Base-by-base conservation (phyloP, 176 grass and related monocot genomes). In the Lolium rigidum region DNA sequence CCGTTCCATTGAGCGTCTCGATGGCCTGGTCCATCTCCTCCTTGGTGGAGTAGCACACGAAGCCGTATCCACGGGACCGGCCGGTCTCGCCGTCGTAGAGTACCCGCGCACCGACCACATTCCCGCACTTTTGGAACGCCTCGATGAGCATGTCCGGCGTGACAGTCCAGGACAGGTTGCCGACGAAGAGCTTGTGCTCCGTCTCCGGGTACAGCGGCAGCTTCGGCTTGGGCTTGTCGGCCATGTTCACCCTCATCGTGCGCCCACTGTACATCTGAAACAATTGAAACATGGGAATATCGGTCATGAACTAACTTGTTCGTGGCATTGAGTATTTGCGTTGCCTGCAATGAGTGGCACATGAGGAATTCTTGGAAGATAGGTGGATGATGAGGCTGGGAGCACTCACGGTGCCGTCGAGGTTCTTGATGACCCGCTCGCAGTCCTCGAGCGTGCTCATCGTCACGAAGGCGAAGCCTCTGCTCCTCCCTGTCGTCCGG, bases 401-500 rank as follows among this genome's bases (percentile, higher is more conserved):
- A 58, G 58, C 50, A 24, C 93, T 87, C 83, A 98, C 97, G n/a
- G 63, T 92, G 85, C 91, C 93, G 47, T 94, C 92, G 11, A 98
- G 92, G 82, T 95, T 94, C 76, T 92, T 81, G 80, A 98, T 92
- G 17, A 98, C 87, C 22, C 58, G 26, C 75, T 98, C 90, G 11
- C 96, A 98, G 75, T 98, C 97, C 43, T 92, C 88, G 11, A 91
- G 28, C 0, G 88, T 82, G 90, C 82, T 95, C 94, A 98, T 98
- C 39, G 97, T 95, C 56, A 98, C 97, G 86, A 95, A 98, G 35
- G 96, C 96, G 64, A 98, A 98, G 20, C 96, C 96, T 86, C 96
- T 85, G 82, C 96, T 98, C 59, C 96, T 91, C 56, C 96, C 96
- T 15, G 96, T 94, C 9, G 70, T 48, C 64, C 96, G 89, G 72